Conservation (phyloP, 305 asterid genomes). For the Fraxinus paxiana region DNA sequence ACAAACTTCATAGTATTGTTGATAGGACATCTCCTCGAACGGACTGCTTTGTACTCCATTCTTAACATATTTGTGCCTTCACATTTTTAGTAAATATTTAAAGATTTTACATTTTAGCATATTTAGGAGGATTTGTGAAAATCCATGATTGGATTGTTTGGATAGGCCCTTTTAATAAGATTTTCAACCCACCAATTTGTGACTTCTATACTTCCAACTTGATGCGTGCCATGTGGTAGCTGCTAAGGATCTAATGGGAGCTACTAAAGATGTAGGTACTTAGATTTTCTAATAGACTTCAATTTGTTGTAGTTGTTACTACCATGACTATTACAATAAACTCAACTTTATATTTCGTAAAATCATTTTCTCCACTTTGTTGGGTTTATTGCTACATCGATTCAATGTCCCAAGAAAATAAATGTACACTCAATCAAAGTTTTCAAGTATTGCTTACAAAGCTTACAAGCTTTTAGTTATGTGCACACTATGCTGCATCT, state of each 20-base stretch:
- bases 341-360: background rate
- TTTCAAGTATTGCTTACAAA: background rate
- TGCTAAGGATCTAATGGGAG: background rate
- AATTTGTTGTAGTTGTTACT: background rate
- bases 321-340: background rate
- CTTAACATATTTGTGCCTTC: background rate
- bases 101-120: background rate
- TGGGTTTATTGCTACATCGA: conserved; percentile 1
- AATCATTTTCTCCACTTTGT: conserved; percentile 21
- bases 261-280: background rate
- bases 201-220: background rate
- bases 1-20: background rate
- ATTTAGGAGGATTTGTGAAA: background rate
- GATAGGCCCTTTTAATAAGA: background rate
- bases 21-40: background rate
- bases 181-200: background rate
- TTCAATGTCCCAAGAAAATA: conserved; percentile 28
- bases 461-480: background rate
- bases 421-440: background rate
- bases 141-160: background rate
- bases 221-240: background rate
- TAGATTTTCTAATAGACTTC: background rate
- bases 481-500: background rate
- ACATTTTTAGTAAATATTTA: background rate
- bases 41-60: background rate